Conservation (phyloP, 306 rosid genomes). For the Acacia melanoxylon region DNA sequence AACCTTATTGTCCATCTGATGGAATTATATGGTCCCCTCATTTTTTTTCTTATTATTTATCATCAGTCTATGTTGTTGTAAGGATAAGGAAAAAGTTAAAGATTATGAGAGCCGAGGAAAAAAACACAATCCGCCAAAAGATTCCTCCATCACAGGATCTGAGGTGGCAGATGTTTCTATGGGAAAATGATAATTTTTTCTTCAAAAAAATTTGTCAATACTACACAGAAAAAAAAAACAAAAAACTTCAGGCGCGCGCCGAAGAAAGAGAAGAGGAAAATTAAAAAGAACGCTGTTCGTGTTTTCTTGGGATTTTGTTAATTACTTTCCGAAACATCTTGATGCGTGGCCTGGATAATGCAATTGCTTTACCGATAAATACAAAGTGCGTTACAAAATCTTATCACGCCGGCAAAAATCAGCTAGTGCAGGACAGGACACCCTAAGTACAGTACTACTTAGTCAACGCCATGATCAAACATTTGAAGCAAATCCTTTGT, state of each 20-base stretch:
- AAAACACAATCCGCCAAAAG: too few relatives aligned
- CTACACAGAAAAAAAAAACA: background rate
- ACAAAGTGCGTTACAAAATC: background rate
- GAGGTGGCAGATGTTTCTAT: background rate
- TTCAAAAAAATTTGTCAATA: background rate
- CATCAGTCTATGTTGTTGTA: too few relatives aligned
- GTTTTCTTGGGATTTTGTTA: background rate
- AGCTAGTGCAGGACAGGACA: background rate
- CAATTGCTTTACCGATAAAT: background rate
- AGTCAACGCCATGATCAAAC: slow-evolving; percentile 39
- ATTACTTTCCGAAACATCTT: background rate
- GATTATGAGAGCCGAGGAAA: too few relatives aligned
- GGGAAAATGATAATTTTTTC: background rate
- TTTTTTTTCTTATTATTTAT: too few relatives aligned
- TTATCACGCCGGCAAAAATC: slow-evolving; percentile 14
- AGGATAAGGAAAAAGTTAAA: too few relatives aligned
- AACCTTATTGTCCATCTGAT: background rate
- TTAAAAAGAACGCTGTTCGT: background rate
- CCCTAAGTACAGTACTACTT: background rate
- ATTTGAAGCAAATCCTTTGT: slow-evolving; percentile 27
- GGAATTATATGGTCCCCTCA: too few relatives aligned
- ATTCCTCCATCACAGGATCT: background rate
- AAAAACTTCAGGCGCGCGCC: background rate
- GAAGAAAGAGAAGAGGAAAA: background rate
- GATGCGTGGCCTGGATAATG: background rate